These are phyloP conservation scores for Epichloe scottii DNA, from an alignment of 2,329 filamentous ascomycete genomes.

Conservation along the genomic window DNA sequence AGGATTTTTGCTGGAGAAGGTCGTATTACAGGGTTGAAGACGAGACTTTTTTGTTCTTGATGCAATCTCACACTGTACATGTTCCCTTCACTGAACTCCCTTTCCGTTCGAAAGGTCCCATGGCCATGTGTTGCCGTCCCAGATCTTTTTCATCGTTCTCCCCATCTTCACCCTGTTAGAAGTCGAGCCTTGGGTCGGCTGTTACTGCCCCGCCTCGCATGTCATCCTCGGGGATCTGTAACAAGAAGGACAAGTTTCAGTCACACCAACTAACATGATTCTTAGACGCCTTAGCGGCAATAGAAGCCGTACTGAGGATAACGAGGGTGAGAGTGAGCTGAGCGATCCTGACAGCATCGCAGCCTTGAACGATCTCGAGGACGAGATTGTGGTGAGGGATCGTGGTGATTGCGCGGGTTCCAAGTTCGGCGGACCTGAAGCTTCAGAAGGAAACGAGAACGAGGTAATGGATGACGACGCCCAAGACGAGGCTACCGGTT, in stretches of 20 bases:
- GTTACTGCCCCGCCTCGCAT: neutral
- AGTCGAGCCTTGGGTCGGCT: neutral
- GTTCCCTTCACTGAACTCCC: too few relatives aligned
- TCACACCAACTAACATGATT: conserved; percentile 13
- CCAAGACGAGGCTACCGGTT: conserved; percentile 24
- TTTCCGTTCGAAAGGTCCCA: neutral
- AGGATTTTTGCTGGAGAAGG: neutral
- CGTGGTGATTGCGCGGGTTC: conserved; percentile 23
- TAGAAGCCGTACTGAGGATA: conserved; percentile 22
- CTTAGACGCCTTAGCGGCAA: conserved; percentile 18
- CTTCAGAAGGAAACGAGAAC: conserved; percentile 27
- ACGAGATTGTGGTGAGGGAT: conserved; percentile 41
- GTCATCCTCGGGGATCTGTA: neutral
- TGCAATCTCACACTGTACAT: neutral
- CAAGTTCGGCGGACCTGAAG: conserved; percentile 15
- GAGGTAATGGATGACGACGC: conserved; percentile 30
- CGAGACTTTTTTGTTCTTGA: neutral
- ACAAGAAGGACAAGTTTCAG: neutral
- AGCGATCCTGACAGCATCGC: conserved; percentile 27
- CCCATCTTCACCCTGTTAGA: neutral
- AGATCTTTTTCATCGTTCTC: neutral
- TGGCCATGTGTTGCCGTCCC: neutral
- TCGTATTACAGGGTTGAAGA: neutral
- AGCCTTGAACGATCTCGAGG: conserved; percentile 29
- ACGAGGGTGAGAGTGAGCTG: conserved; percentile 29